A percentile compares a stretch with the other conserved stretches of the same genome.
Conservation (phyloP, 306 rosid genomes). For the Geum urbanum region DNA sequence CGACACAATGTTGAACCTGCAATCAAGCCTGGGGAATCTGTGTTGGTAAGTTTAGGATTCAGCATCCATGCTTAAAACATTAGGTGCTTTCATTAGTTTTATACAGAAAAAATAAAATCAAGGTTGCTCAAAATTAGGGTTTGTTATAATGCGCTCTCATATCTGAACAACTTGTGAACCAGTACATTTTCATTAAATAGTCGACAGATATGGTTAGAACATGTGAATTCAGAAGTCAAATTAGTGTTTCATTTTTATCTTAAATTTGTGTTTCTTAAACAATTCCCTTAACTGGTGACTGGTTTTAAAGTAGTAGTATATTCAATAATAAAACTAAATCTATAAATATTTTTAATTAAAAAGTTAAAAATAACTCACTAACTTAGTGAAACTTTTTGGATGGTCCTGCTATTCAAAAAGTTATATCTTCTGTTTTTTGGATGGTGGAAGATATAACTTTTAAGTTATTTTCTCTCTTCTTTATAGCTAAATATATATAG, state of each 20-base stretch:
- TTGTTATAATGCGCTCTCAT: not conserved
- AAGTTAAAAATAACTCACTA: too few species aligned
- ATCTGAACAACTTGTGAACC: not conserved
- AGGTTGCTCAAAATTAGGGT: not conserved
- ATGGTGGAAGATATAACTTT: too few species aligned
- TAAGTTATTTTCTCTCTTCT: too few species aligned
- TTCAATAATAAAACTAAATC: too few species aligned
- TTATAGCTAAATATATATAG: too few species aligned
- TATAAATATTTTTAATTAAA: too few species aligned
- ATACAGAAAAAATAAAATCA: not conserved
- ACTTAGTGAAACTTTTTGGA: too few species aligned
- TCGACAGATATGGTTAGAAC: not conserved
- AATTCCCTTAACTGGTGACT: constrained; percentile 64
- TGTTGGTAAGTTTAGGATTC: constrained; percentile 47
- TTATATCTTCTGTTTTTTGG: too few species aligned
- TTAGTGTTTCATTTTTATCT: not conserved
- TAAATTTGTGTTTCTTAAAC: constrained; percentile 35
- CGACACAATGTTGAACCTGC: constrained; percentile 90
- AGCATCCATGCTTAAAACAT: not conserved
- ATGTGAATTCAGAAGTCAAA: too few species aligned
- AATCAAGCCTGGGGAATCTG: constrained; percentile 78
- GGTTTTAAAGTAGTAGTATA: constrained; percentile 20
- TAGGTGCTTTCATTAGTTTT: not conserved
- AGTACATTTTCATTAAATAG: not conserved
- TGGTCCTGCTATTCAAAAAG: too few species aligned